Conservation (phyloP, 2,329 filamentous ascomycete species). For the Monilinia polystroma region DNA sequence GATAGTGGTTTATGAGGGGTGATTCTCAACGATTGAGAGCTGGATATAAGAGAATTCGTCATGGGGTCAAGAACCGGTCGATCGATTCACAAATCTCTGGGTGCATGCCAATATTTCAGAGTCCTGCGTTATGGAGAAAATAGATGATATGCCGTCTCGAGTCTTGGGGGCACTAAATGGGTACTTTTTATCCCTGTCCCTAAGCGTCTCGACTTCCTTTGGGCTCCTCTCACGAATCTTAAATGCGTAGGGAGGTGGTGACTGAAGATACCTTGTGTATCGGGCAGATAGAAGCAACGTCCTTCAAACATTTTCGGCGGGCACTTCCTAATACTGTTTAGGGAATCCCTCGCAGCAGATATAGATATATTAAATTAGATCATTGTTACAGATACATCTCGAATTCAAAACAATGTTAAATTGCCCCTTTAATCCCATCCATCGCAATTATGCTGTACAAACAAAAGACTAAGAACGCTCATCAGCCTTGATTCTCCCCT, state of each 20-base stretch:
- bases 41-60: background rate
- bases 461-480: background rate
- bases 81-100: background rate
- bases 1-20: conserved; percentile 10
- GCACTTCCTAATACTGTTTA: background rate
- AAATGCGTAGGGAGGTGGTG: fast-evolving
- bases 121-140: background rate
- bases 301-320: background rate
- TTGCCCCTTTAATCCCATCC: background rate
- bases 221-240: background rate
- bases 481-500: background rate
- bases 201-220: background rate
- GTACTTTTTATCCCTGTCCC: background rate
- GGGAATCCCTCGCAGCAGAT: background rate
- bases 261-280: background rate
- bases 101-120: background rate
- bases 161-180: background rate
- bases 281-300: fast-evolving
- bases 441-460: background rate
- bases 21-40: background rate
- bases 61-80: too few species aligned
- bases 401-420: background rate
- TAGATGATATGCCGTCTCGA: background rate
- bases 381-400: background rate
- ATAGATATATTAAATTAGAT: background rate